These are phyloP conservation scores for Paecilomyces fulvus DNA, from an alignment of 2,329 filamentous ascomycete species.

Conservation along the genomic window DNA sequence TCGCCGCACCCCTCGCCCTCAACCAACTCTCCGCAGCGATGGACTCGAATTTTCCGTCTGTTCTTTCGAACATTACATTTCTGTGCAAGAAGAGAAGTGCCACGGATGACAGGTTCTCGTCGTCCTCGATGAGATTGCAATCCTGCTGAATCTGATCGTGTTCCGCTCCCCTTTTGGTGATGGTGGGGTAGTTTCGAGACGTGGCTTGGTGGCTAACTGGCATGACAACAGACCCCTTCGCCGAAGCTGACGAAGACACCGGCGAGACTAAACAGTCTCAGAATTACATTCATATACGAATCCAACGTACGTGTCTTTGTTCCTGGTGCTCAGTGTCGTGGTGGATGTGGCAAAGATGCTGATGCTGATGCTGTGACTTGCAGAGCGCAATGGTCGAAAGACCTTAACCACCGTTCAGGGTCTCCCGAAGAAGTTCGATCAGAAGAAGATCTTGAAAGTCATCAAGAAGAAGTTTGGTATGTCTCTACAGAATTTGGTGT, in stretches of 20 bases:
- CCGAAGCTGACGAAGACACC: conserved; percentile 99
- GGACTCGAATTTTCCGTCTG: neutral
- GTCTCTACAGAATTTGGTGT: conserved; percentile 18
- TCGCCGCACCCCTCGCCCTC: conserved; percentile 20
- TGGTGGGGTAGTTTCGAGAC: conserved; percentile 29
- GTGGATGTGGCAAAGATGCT: conserved; percentile 7
- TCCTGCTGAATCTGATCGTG: neutral
- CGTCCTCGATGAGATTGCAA: neutral
- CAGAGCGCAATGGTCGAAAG: conserved; percentile 99
- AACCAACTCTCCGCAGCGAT: conserved; percentile 8
- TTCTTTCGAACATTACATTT: neutral
- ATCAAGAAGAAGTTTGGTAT: conserved; percentile 99
- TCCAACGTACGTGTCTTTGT: conserved; percentile 68
- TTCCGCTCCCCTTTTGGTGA: neutral
- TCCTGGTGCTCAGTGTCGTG: conserved; percentile 3
- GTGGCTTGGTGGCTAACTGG: conserved; percentile 25
- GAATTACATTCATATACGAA: conserved; percentile 99
- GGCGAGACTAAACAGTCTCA: conserved; percentile 91
- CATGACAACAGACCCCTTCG: conserved; percentile 80
- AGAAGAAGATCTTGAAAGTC: conserved; percentile 99
- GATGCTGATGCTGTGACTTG: conserved; percentile 15
- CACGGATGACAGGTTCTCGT: neutral
- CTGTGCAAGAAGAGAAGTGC: neutral
- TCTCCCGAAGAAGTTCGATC: conserved; percentile 96
- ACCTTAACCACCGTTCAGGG: conserved; percentile 99